A percentile compares a stretch with the other conserved stretches of the same genome.
These are phyloP conservation scores for Aspergillus indologenus DNA, from an alignment of 495 filamentous ascomycete genomes.

Conservation along the genomic window DNA sequence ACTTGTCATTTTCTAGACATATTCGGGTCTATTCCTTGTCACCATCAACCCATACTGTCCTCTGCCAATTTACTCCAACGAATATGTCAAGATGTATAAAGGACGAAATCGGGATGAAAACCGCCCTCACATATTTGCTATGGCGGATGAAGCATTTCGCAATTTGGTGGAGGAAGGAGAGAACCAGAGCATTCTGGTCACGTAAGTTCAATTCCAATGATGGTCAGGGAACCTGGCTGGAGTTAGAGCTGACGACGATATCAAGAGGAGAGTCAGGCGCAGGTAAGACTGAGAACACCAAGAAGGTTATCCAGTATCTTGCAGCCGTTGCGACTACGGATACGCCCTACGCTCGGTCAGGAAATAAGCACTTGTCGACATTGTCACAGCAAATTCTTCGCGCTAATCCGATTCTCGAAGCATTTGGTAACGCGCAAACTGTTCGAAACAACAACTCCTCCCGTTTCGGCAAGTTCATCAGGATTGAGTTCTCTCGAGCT, in stretches of 20 bases:
- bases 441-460: conserved; percentile 98
- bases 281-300: conserved; percentile 98
- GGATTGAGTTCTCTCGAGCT: conserved; percentile 87
- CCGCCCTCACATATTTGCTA: conserved; percentile 95
- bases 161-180: conserved; percentile 93
- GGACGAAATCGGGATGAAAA: conserved; percentile 87
- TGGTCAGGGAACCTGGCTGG: background rate
- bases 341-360: conserved; percentile 61
- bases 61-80: conserved; percentile 92
- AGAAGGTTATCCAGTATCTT: conserved; percentile 99
- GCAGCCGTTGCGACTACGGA: conserved; percentile 89
- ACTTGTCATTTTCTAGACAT: conserved; percentile 56
- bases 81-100: conserved; percentile 96
- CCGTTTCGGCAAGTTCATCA: conserved; percentile 97
- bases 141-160: conserved; percentile 96
- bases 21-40: conserved; percentile 95
- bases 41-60: conserved; percentile 96
- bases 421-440: conserved; percentile 97
- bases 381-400: conserved; percentile 96
- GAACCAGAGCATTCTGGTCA: conserved; percentile 97
- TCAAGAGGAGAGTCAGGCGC: conserved; percentile 88
- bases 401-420: conserved; percentile 96
- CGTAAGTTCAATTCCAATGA: conserved; percentile 44
- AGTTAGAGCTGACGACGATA: conserved; percentile 6
- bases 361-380: conserved; percentile 67